Percentiles rank a stretch among this genome's conserved stretches.
These are phyloP conservation scores for Gossypium davidsonii DNA, from an alignment of 441 rosid genomes.

Conservation along the genomic window DNA sequence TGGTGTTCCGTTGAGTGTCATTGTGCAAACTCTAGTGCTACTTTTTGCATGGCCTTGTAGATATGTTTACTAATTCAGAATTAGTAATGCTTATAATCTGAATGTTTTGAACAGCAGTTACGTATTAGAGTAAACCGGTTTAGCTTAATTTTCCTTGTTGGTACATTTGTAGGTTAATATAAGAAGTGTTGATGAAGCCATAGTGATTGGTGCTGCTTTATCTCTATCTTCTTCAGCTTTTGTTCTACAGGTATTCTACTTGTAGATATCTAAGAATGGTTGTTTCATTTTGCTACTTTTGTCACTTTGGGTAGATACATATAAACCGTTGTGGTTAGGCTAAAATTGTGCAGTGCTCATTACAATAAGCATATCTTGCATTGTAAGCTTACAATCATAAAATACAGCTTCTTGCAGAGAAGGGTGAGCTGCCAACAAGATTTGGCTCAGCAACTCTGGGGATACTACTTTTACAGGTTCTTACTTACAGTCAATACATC, in stretches of 20 bases:
- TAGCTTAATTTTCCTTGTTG: conserved; percentile 1
- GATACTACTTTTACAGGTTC: conserved; percentile 93
- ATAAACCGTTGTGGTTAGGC: neutral
- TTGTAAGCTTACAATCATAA: conserved; percentile 33
- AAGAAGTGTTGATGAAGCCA: conserved; percentile 91
- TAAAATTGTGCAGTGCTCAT: neutral
- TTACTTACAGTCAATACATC: conserved; percentile 10
- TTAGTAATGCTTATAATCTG: neutral
- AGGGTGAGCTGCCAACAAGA: conserved; percentile 96
- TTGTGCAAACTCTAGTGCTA: neutral
- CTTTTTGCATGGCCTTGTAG: neutral
- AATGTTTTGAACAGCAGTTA: conserved; percentile 7
- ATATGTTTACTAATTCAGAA: neutral
- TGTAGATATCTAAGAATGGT: conserved; percentile 9
- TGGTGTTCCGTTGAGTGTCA: neutral
- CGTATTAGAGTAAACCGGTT: neutral
- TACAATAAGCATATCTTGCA: neutral
- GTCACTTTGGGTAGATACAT: neutral
- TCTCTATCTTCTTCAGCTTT: conserved; percentile 96
- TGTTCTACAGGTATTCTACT: conserved; percentile 75
- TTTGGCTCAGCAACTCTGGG: conserved; percentile 97
- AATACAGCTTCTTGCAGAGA: conserved; percentile 94
- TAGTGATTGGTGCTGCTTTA: conserved; percentile 95
- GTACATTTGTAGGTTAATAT: conserved; percentile 67
- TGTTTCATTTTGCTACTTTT: neutral